Evolutionary conservation across 225 moss, liverwort and hornwort genomes (phyloP).

Genomic region (Marchantia paleacea): DNA sequence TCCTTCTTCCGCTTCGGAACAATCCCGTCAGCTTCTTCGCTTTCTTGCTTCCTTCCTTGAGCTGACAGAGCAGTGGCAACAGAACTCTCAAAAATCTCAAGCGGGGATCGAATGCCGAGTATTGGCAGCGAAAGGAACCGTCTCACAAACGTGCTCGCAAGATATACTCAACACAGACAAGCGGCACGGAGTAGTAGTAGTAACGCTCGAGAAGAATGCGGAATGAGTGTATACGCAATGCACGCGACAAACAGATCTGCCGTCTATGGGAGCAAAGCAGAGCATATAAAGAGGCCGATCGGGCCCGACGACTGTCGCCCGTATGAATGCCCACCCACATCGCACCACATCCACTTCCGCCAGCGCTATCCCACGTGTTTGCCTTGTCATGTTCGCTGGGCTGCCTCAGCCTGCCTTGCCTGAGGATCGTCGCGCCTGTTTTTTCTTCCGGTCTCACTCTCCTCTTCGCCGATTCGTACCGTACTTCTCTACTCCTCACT

Average conservation of each 20-base stretch:
- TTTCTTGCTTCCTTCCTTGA: not conserved
- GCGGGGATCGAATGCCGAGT: not conserved
- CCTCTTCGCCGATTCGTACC: not conserved
- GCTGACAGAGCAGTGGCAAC: not conserved
- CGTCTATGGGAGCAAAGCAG: not conserved
- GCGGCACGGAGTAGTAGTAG: not conserved
- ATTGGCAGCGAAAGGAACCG: not conserved
- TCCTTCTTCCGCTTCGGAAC: not conserved
- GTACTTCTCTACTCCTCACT: not conserved
- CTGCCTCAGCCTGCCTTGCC: not conserved
- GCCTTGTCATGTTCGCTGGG: slow-evolving; percentile 4
- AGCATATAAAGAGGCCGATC: slow-evolving; percentile 4
- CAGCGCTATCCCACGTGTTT: slow-evolving; percentile 5
- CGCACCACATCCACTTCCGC: not conserved
- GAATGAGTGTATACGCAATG: not conserved
- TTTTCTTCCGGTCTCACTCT: too few species aligned
- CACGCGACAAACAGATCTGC: slow-evolving; percentile 17
- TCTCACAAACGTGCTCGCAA: not conserved
- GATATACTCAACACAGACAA: not conserved
- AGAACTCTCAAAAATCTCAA: not conserved
- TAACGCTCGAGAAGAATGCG: not conserved
- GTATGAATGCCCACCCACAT: not conserved
- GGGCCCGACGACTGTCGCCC: not conserved
- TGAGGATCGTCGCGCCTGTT: not conserved
- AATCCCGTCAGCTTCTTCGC: not conserved